These are phyloP conservation scores for Calocybe gangraenosa DNA, from an alignment of 768 basidiomycete species.

Conservation along the genomic window DNA sequence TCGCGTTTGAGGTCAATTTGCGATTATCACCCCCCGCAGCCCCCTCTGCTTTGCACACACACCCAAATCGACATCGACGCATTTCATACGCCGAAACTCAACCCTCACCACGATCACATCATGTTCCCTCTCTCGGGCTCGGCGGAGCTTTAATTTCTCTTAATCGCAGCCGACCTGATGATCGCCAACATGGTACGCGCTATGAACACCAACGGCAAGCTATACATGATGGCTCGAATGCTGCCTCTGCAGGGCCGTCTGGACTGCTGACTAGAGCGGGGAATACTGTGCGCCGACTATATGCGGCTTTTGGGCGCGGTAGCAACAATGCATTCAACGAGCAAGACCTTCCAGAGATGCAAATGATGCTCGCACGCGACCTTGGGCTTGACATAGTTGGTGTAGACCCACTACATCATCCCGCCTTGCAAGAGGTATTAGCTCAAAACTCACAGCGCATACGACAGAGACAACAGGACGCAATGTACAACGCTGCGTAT, in stretches of 20 bases:
- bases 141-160: conserved; percentile 58
- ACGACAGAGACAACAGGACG: conserved; percentile 12
- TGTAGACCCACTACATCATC: conserved; percentile 1
- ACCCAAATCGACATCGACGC: conserved; percentile 22
- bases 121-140: conserved; percentile 57
- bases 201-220: too few species aligned
- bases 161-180: conserved; percentile 22
- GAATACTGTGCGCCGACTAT: conserved; percentile 12
- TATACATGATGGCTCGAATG: not conserved
- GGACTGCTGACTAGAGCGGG: conserved; percentile 16
- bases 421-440: conserved; percentile 7
- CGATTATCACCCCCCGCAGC: conserved; percentile 14
- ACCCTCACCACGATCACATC: conserved; percentile 45
- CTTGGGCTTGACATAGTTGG: conserved; percentile 5
- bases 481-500: conserved; percentile 53
- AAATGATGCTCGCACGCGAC: conserved; percentile 10
- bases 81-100: conserved; percentile 20
- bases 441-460: not conserved
- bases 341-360: conserved; percentile 12
- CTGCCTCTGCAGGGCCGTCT: not conserved
- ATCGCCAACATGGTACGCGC: too few species aligned
- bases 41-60: conserved; percentile 12
- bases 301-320: conserved; percentile 9
- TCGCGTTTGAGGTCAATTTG: conserved; percentile 43
- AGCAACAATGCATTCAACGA: conserved; percentile 6